phyloP scores from a whole-genome alignment of 306 rosid genomes.

The Rubus idaeus region DNA sequence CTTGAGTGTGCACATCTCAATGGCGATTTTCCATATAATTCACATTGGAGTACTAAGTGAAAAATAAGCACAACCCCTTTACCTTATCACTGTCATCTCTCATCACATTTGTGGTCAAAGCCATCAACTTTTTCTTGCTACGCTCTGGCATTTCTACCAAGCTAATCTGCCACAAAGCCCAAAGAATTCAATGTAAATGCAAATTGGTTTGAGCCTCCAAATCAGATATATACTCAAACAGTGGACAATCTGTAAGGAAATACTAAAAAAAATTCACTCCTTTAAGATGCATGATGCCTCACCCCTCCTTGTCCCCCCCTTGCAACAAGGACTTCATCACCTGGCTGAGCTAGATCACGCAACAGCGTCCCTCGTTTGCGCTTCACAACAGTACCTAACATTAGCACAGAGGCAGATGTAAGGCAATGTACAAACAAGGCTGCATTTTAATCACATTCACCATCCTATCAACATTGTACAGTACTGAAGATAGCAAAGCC shows the following conservation, averaged over 20 bases:
- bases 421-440: background rate
- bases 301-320: slow-evolving; percentile 99
- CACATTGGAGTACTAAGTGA: background rate
- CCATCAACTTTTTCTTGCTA: slow-evolving; percentile 62
- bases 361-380: slow-evolving; percentile 74
- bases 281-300: slow-evolving; percentile 23
- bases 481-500: background rate
- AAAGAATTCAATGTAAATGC: slow-evolving; percentile 12
- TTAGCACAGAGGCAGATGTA: background rate
- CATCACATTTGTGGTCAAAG: slow-evolving; percentile 80
- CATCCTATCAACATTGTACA: background rate
- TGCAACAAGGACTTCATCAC: slow-evolving; percentile 86
- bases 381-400: slow-evolving; percentile 87
- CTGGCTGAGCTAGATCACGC: slow-evolving; percentile 76
- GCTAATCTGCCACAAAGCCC: slow-evolving; percentile 61
- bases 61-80: background rate
- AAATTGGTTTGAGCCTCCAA: slow-evolving; percentile 4
- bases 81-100: slow-evolving; percentile 95
- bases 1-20: background rate
- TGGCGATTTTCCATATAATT: background rate
- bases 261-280: background rate
- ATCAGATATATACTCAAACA: background rate
- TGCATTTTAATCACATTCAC: background rate
- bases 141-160: slow-evolving; percentile 65
- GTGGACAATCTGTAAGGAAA: background rate